Percentiles rank a stretch among this genome's conserved stretches.
These are phyloP conservation scores for Gamarada debralockiae DNA, from an alignment of 495 filamentous ascomycete genomes.

Conservation along the genomic window DNA sequence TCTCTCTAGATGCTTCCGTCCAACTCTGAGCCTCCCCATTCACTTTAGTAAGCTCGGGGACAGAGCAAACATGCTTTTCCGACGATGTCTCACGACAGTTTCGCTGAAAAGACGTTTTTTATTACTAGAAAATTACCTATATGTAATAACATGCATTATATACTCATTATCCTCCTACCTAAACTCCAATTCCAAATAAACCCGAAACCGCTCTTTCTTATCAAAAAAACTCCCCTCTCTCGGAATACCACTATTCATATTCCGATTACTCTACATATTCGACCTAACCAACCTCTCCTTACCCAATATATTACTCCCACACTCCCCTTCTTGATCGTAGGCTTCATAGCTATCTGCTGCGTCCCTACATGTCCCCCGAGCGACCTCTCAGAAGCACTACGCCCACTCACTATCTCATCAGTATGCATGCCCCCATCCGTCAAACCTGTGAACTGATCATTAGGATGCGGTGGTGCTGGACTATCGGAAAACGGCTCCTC, in stretches of 20 bases:
- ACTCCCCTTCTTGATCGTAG: background rate
- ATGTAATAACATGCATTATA: too few relatives aligned
- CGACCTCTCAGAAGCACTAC: background rate
- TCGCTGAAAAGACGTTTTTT: too few relatives aligned
- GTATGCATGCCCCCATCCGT: conserved; percentile 7
- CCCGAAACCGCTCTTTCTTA: too few relatives aligned
- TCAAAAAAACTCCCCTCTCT: conserved; percentile 4
- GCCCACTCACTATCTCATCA: background rate
- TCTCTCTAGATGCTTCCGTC: too few relatives aligned
- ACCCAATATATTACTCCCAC: background rate
- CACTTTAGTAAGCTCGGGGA: too few relatives aligned
- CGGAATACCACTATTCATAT: background rate
- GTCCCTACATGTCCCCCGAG: background rate
- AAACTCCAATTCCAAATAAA: too few relatives aligned
- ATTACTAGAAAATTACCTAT: too few relatives aligned
- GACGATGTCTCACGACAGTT: too few relatives aligned
- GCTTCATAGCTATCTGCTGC: background rate
- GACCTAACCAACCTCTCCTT: conserved; percentile 1
- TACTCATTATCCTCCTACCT: too few relatives aligned
- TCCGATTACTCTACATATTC: conserved; percentile 9
- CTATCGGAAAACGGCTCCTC: conserved; percentile 7
- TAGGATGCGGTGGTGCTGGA: conserved; percentile 9
- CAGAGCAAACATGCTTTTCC: too few relatives aligned
- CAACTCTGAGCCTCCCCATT: too few relatives aligned
- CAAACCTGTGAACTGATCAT: conserved; percentile 16